Base-by-base conservation (phyloP, 129 eudicot genomes). In the Escallonia herrerae region DNA sequence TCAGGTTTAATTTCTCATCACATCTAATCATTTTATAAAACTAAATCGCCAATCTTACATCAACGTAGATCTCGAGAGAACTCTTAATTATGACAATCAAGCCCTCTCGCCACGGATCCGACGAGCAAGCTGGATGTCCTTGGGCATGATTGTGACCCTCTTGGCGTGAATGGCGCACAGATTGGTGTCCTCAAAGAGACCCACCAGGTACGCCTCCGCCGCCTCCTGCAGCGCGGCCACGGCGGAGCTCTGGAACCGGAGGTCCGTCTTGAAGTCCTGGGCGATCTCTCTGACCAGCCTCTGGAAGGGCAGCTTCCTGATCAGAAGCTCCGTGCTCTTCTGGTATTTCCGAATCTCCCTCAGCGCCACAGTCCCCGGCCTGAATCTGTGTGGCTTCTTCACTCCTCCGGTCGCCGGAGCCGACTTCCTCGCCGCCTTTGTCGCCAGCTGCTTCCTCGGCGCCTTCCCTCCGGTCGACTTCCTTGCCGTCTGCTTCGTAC, bases 401-500 rank as follows among this genome's bases (percentile, higher is more conserved):
- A 71, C 76, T 52, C 76, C 81, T 6, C 81, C 81, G 59, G 81
- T 77, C 14, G 81, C 81, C 41, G 81, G 81, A 14, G 81, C 81
- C 7, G 81, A 77, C 9, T 77, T 77, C 37, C 80, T 64, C 11
- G 80, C 80, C 14, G 80, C 80, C 63, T 76, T 76, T 49, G 80
- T 76, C 22, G 80, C 80, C 40, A 76, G 76, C 67, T 76, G 81
- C 62, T 76, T 76, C 55, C 81, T 46, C 6, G 76, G 80, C n/a
- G 80, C 80, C 71, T 76, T 74, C 62, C 37, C 79, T 55, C 79
- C 79, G 64, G 69, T 60, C 43, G 46, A 63, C 56, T 63, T 63
- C 41, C 68, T 56, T 2, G 68, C 68, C 3, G 72, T 67, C 42
- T 67, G 72, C 56, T 67, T 67, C 8, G 72, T 67, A 55, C 72